Base-by-base conservation (phyloP, 306 rosid species). In the Quercus bicolor region DNA sequence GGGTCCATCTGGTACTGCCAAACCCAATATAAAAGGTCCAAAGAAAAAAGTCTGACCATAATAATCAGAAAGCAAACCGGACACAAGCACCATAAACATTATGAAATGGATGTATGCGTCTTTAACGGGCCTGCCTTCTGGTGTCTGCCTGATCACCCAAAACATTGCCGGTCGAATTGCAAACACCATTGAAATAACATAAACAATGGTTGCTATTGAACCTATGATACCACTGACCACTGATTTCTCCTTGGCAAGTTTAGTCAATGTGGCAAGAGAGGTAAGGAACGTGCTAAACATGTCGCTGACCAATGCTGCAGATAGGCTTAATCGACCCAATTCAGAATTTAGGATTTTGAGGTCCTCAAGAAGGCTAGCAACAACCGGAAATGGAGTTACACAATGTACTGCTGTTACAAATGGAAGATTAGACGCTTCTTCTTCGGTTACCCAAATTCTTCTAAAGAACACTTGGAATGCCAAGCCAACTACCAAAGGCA, bases 1-100 rank as follows among this genome's bases (percentile, higher is more conserved):
- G 12, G 91, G 91, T 51, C 97, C 96, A 60, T 86, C 91, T 0
- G 92, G 94, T 21, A 91, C 87, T 4, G 87, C 74, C 73, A 93
- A 56, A 3, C 97, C 97, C 23, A 93, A 69, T 14, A 93, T 21
- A 31, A 83, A 79, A 68, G 90, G 90, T 11, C 97, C 96, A 3
- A 85, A 66, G 1, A 62, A 1, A 19, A 86, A 79, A 6, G 75
- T 54, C 56, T 86, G 91, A 15, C 69, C 68, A 24, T 80, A 71
- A 0, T 8, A 0, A 56, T 75, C 11, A 1, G 91, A 19, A 19
- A 79, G 0, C 13, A 56, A 29, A 3, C 88, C 82, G 1, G 89
- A 33, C 0, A 9, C 45, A 16, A 91, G 65, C n/a, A 93, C 70
- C 54, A 81, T 19, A 3, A 71, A 2, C 21, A 88, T 19, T 57